Conservation (phyloP, 202 grass and related monocot genomes). For the Saccharum hybrid region DNA sequence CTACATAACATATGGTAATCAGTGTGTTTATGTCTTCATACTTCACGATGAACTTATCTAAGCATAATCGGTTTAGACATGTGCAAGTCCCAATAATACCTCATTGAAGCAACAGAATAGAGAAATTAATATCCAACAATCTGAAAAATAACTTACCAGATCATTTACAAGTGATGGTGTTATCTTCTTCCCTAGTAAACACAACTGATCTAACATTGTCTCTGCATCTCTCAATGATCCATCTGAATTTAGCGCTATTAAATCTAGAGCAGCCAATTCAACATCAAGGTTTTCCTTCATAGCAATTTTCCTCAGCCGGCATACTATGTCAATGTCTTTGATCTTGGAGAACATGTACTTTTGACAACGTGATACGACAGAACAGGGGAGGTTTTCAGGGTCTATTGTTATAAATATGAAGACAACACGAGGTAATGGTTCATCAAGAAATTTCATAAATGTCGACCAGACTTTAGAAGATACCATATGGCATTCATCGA, state of each 20-base stretch:
- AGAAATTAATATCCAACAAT: slow-evolving; percentile 14
- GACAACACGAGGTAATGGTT: slow-evolving; percentile 80
- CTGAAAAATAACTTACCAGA: slow-evolving; percentile 67
- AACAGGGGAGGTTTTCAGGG: slow-evolving; percentile 79
- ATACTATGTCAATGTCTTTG: slow-evolving; percentile 87
- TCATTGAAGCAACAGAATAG: slow-evolving; percentile 41
- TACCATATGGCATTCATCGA: slow-evolving; percentile 96
- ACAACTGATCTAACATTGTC: slow-evolving; percentile 96
- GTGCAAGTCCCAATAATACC: slow-evolving; percentile 30
- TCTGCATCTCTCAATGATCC: slow-evolving; percentile 95
- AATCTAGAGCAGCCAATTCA: slow-evolving; percentile 93
- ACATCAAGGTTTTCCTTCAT: slow-evolving; percentile 83
- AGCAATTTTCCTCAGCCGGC: slow-evolving; percentile 80
- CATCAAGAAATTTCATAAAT: slow-evolving; percentile 94
- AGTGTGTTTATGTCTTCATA: background rate
- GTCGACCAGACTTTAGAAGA: slow-evolving; percentile 92
- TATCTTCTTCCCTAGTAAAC: slow-evolving; percentile 95
- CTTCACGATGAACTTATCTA: slow-evolving; percentile 10
- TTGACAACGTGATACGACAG: slow-evolving; percentile 89
- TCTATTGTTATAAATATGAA: slow-evolving; percentile 97
- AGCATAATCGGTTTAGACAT: slow-evolving; percentile 40
- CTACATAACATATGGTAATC: slow-evolving; percentile 3
- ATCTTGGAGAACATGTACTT: slow-evolving; percentile 90
- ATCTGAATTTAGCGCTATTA: slow-evolving; percentile 89
- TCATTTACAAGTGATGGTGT: slow-evolving; percentile 92